Evolutionary conservation across 345 rosid species (phyloP).

Genomic region (Aquilaria sinensis): DNA sequence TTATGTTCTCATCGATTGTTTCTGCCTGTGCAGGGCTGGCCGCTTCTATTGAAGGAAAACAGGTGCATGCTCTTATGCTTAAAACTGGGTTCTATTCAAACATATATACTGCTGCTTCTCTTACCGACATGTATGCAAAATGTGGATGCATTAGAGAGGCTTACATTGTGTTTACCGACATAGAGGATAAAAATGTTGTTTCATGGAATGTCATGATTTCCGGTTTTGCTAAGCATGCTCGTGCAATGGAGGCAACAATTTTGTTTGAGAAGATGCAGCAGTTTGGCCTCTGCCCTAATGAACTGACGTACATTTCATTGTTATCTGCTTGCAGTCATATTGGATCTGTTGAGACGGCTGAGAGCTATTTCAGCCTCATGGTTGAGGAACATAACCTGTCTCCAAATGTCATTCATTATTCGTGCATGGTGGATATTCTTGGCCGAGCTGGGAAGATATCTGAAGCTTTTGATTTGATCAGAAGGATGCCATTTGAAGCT

Average conservation of each 20-base stretch:
- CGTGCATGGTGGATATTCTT: slow-evolving; percentile 88
- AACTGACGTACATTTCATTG: slow-evolving; percentile 56
- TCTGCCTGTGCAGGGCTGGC: slow-evolving; percentile 75
- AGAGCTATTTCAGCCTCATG: slow-evolving; percentile 57
- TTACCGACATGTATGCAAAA: slow-evolving; percentile 79
- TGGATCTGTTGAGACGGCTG: slow-evolving; percentile 62
- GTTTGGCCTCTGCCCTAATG: slow-evolving; percentile 49
- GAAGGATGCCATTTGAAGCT: slow-evolving; percentile 53
- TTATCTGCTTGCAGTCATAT: slow-evolving; percentile 77
- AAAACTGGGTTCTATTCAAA: slow-evolving; percentile 58
- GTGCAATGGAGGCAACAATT: slow-evolving; percentile 54
- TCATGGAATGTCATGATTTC: slow-evolving; percentile 74
- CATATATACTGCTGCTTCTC: slow-evolving; percentile 57
- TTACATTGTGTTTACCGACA: slow-evolving; percentile 37
- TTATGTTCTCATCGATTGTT: slow-evolving; percentile 54
- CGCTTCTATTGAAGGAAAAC: slow-evolving; percentile 65
- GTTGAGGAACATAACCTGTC: slow-evolving; percentile 29
- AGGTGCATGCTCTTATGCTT: slow-evolving; percentile 50
- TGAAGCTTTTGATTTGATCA: slow-evolving; percentile 61
- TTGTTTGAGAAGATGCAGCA: slow-evolving; percentile 88
- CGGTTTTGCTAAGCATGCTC: slow-evolving; percentile 67
- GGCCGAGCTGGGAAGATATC: slow-evolving; percentile 50
- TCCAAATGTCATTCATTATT: slow-evolving; percentile 63
- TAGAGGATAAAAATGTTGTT: slow-evolving; percentile 46
- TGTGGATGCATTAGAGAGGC: slow-evolving; percentile 67